Conservation (phyloP, 139 green algal genomes). For the Astrephomene gubernaculifera region DNA sequence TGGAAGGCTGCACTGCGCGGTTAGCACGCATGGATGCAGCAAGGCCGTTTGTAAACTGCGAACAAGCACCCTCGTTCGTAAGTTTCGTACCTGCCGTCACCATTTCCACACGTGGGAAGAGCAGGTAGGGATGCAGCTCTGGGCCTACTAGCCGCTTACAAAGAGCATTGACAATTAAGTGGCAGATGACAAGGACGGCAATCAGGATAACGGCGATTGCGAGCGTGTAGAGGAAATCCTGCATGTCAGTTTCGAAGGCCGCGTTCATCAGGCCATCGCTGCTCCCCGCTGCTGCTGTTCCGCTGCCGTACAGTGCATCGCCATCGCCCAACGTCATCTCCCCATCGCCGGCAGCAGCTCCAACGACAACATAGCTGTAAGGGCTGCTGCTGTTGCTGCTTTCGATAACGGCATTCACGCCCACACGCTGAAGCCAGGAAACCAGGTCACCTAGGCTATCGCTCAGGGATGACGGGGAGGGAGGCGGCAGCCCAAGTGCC, state of each 20-base stretch:
- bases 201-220: not conserved
- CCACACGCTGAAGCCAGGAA: not conserved
- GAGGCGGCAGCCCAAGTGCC: not conserved
- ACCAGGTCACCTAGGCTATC: not conserved
- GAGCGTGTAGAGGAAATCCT: not conserved
- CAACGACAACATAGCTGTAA: not conserved
- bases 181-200: not conserved
- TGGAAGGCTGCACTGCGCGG: too few species aligned
- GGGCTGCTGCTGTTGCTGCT: not conserved
- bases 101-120: constrained; percentile 5
- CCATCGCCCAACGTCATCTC: not conserved
- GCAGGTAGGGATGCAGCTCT: not conserved
- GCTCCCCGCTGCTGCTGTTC: too few species aligned
- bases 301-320: too few species aligned
- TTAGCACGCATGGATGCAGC: too few species aligned
- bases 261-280: too few species aligned
- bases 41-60: too few species aligned
- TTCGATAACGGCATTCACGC: not conserved
- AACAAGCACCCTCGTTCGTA: too few species aligned
- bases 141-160: not conserved
- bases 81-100: not conserved
- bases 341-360: not conserved
- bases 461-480: not conserved
- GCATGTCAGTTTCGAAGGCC: not conserved
- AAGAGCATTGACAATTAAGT: not conserved